Base-by-base conservation (phyloP, 1,284 basidiomycete genomes). In the Sporisorium reilianum region DNA sequence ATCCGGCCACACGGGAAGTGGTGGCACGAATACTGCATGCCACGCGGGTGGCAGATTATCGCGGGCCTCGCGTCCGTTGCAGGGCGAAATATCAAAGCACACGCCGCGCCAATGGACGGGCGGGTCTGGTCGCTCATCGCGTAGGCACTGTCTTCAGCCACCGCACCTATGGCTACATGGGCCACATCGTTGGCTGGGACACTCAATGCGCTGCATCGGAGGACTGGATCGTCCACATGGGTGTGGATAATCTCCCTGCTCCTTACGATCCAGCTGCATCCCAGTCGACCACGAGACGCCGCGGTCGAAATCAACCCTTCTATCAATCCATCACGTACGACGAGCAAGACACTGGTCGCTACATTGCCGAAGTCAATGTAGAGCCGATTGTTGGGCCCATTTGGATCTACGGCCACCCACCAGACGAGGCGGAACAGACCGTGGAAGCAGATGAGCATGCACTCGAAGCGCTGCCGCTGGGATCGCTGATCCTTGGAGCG, bases 191-290 rank as follows among this genome's bases (percentile, higher is more conserved):
- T 1, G 62, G 66, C 8, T 79, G 78, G 78, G 69, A 74, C n/a
- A 50, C 63, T 5, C 40, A 61, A 36, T 79, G 78, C 38, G 54
- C 56, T 11, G 73, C 72, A 1, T 57, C 71, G 4, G 69, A 78
- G 22, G 60, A 75, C 26, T 79, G 78, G 78, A 78, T 78, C 42
- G 38, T 57, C 41, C 62, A 63, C 42, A 80, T 80, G 78, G 76
- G 74, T 26, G 75, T 79, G 0, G 72, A 77, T 42, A 54, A 54
- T n/a, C 57, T 79, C 0, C 73, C 73, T 6, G 38, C 64, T 7
- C 20, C 36, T 36, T 41, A 25, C 5, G 38, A 45, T 30, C 5
- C 45, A n/a, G 9, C 16, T 30, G 26, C 26, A 18, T 28, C 26
- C n/a, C 5, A 16, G 16, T 18, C 26, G 10, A n/a, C 18, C 12